A percentile compares a stretch with the other conserved stretches of the same genome.
These are phyloP conservation scores for Suillus subluteus DNA, from an alignment of 768 basidiomycete species.

Conservation along the genomic window DNA sequence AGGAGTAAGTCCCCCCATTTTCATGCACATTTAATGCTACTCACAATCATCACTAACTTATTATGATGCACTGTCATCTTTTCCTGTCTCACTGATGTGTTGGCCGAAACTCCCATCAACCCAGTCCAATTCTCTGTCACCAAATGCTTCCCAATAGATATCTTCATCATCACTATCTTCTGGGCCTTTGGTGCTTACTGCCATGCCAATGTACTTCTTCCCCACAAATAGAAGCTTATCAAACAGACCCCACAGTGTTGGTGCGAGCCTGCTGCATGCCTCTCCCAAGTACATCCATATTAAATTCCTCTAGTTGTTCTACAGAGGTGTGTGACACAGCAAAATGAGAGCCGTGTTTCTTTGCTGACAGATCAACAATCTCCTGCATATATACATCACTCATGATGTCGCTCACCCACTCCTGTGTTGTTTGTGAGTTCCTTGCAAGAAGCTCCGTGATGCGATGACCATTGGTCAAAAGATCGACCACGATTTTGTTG, in stretches of 20 bases:
- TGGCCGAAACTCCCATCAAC: neutral
- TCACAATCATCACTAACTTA: neutral
- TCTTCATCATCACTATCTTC: neutral
- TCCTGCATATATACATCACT: too few relatives aligned
- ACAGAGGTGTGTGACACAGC: constrained; percentile 4
- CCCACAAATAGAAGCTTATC: constrained; percentile 9
- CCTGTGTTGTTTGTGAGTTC: too few relatives aligned
- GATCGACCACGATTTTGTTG: too few relatives aligned
- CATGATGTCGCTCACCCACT: too few relatives aligned
- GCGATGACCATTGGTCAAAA: too few relatives aligned
- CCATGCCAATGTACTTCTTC: neutral
- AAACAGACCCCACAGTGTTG: constrained; percentile 18
- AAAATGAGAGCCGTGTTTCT: too few relatives aligned
- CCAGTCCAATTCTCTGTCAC: constrained; percentile 11
- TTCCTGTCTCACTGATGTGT: neutral
- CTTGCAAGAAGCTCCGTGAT: too few relatives aligned
- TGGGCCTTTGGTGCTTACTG: neutral
- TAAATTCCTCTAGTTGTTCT: constrained; percentile 16
- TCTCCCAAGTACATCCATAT: constrained; percentile 18
- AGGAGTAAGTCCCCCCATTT: too few relatives aligned
- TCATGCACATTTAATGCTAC: neutral
- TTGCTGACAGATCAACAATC: too few relatives aligned
- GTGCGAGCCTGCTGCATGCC: constrained; percentile 13
- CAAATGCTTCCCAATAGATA: constrained; percentile 12
- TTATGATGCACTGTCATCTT: neutral